Evolutionary conservation across 225 moss, liverwort and hornwort species (phyloP), one percentile per base, ranked within the genome.

Genomic region (Ulota crispa): DNA sequence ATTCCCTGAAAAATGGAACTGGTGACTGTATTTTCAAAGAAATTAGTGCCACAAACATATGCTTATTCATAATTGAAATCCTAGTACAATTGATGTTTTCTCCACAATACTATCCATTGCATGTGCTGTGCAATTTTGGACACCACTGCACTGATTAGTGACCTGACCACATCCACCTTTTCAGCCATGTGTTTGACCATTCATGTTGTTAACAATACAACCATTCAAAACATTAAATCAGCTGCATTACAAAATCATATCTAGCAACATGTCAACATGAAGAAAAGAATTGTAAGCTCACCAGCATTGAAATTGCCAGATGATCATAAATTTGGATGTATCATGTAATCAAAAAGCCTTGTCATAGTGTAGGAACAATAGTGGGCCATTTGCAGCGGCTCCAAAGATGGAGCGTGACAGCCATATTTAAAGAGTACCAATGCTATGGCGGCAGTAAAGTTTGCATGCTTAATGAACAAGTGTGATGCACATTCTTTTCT

Each of bases 101-200:
- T 76, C 96, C 95, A 28, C 95, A 97, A 70, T 86, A 97, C 81
- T 97, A 97, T 75, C 96, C 96, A 32, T 88, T 97, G 75, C 96
- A 97, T 84, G 96, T 97, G 56, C 93, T 97, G 96, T 97, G 96
- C 90, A 97, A 93, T 77, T 92, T 97, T 82, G 96, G 96, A n/a
- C 90, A 91, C 67, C 93, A 97, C 77, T 91, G 93, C 79, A 95
- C 96, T 71, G 96, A 95, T 95, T 78, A 62, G 88, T 80, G 62
- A 42, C 59, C 28, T 60, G 54, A 65, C 69, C 45, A 68, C 68
- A 69, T 41, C 77, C 12, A 24, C 39, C 34, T 32, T 75, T 45
- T 56, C 41, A 56, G 31, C 53, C 53, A 53, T 77, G 20, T 68
- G 54, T 45, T 43, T n/a, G 41, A 78, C 56, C 30, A 9, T 82